These are phyloP conservation scores for Fistulifera pelliculosa DNA, from an alignment of 108 stramenopile genomes.

Conservation along the genomic window DNA sequence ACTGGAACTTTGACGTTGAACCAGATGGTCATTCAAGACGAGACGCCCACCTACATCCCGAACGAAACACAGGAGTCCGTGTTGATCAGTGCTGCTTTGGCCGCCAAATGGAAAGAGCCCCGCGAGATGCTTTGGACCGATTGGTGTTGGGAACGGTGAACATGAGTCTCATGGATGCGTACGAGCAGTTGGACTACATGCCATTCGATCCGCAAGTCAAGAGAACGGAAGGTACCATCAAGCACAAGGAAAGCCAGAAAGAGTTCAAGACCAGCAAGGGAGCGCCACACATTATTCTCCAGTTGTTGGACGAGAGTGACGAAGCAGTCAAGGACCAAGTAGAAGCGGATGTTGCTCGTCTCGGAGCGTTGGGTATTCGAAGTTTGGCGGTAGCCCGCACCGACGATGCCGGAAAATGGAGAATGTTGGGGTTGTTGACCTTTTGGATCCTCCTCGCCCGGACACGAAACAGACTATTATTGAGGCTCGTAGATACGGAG, in stretches of 20 bases:
- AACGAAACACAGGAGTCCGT: slow-evolving; percentile 42
- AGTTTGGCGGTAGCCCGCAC: slow-evolving; percentile 54
- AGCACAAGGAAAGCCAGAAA: slow-evolving; percentile 24
- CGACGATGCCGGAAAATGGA: slow-evolving; percentile 35
- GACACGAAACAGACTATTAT: slow-evolving; percentile 69
- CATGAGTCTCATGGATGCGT: slow-evolving; percentile 22
- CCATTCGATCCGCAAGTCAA: slow-evolving; percentile 78
- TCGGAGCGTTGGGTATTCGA: slow-evolving; percentile 63
- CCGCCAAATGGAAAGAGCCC: slow-evolving; percentile 54
- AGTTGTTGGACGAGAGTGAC: slow-evolving; percentile 20
- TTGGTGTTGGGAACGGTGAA: slow-evolving; percentile 38
- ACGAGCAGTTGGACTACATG: slow-evolving; percentile 44
- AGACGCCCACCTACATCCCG: slow-evolving; percentile 32
- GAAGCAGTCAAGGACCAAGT: slow-evolving; percentile 20
- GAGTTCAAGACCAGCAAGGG: slow-evolving; percentile 66
- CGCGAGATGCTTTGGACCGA: slow-evolving; percentile 56
- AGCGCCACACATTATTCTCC: slow-evolving; percentile 60
- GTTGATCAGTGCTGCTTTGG: slow-evolving; percentile 50
- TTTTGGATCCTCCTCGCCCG: slow-evolving; percentile 79
- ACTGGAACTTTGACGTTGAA: slow-evolving; percentile 81
- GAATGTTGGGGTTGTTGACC: slow-evolving; percentile 62
- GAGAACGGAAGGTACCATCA: slow-evolving; percentile 58
- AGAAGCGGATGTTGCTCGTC: slow-evolving; percentile 38
- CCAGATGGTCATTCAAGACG: slow-evolving; percentile 55
- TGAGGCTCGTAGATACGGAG: slow-evolving; percentile 35